Percentiles rank a stretch among this genome's conserved stretches.
Evolutionary conservation across 1,284 basidiomycete species (phyloP).

Genomic region (Ustilago lituana): DNA sequence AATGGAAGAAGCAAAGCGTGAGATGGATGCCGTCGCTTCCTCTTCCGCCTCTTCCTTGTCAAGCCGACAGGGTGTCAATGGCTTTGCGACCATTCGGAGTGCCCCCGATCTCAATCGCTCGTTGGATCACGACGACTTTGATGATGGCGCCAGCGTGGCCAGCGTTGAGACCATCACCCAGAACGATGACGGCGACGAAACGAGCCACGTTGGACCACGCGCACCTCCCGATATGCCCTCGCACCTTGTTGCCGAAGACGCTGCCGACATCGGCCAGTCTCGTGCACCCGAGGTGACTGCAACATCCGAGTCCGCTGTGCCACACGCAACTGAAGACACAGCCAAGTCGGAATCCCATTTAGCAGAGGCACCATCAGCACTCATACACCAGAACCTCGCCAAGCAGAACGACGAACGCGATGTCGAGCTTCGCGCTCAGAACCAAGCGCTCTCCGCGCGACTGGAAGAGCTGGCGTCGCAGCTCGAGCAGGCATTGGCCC

Average conservation of each 20-base stretch:
- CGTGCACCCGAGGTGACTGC: constrained; percentile 16
- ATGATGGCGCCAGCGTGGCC: constrained; percentile 60
- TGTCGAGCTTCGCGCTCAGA: constrained; percentile 69
- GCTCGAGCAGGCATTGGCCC: constrained; percentile 79
- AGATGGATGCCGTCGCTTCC: constrained; percentile 49
- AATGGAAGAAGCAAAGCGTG: constrained; percentile 66
- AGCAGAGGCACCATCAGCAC: not conserved
- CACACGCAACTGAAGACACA: not conserved
- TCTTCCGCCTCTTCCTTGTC: constrained; percentile 9
- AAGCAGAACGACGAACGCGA: constrained; percentile 35
- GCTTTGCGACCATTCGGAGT: constrained; percentile 29
- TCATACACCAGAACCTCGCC: constrained; percentile 11
- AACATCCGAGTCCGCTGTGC: not conserved
- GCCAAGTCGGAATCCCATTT: not conserved
- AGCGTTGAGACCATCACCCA: constrained; percentile 60
- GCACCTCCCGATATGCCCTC: constrained; percentile 56
- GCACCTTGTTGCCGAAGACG: constrained; percentile 26
- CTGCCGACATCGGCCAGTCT: constrained; percentile 15
- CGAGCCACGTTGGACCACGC: constrained; percentile 45
- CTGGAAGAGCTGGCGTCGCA: constrained; percentile 78
- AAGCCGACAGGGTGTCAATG: constrained; percentile 20
- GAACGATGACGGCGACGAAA: constrained; percentile 22
- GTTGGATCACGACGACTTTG: constrained; percentile 43
- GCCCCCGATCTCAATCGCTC: constrained; percentile 4
- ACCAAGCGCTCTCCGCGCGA: constrained; percentile 77